Conservation (phyloP, 169 alveolate genomes). For the Cyclospora cayetanensis region DNA sequence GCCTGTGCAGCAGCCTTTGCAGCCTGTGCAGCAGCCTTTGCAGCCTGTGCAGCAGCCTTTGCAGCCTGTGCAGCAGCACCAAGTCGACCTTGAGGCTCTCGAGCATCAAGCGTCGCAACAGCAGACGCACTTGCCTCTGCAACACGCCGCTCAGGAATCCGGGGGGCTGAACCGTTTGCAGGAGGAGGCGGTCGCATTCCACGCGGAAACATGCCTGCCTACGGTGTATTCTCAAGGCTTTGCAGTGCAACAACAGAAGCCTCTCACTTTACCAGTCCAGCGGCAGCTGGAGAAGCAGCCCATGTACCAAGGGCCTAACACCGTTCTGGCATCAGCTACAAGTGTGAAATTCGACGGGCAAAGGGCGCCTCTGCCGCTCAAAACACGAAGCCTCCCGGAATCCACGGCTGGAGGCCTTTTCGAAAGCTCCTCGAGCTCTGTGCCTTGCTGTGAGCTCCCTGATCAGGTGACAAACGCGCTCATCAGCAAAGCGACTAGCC, state of each 20-base stretch:
- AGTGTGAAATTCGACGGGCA: too few relatives aligned
- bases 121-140: constrained; percentile 20
- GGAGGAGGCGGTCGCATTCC: too few relatives aligned
- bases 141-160: too few relatives aligned
- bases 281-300: too few relatives aligned
- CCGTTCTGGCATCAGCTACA: too few relatives aligned
- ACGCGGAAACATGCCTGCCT: too few relatives aligned
- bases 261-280: background rate
- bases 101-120: background rate
- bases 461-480: background rate
- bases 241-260: background rate
- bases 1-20: background rate
- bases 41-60: background rate
- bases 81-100: background rate
- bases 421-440: background rate
- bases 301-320: too few relatives aligned
- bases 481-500: background rate
- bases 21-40: background rate
- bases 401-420: background rate
- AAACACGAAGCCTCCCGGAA: background rate
- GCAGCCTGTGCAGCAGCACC: constrained; percentile 21
- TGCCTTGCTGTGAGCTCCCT: background rate
- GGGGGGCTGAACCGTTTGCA: too few relatives aligned
- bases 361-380: too few relatives aligned
- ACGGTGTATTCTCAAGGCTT: too few relatives aligned